Evolutionary conservation across 331 rosid species (phyloP), one percentile per base, ranked within the genome.

Genomic region (Erythrophleum ivorense): DNA sequence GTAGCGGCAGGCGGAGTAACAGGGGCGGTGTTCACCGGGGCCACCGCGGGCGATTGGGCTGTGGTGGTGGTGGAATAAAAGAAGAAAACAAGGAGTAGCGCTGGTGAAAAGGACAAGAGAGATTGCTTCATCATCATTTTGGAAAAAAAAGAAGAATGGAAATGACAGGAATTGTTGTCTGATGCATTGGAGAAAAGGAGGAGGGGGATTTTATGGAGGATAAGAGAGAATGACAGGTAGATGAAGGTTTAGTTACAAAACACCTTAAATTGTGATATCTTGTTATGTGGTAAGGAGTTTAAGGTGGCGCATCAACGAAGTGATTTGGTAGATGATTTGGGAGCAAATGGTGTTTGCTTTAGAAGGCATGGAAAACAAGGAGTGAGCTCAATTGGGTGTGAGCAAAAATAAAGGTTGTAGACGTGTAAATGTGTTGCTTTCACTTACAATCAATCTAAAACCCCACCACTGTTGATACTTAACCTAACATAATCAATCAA

Each of bases 21-120:
- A 3, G 84, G 78, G n/a, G 78, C 3, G 5, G 87, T 38, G 19
- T 77, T 54, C 9, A 57, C 13, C 0, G 91, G 88, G 3, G 87
- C 67, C 18, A 40, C 2, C 6, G 83, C 80, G 0, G 91, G 88
- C 16, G 87, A 49, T 53, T 88, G 88, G 2, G 88, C 87, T 54
- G 74, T 34, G 15, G 85, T 72, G 14, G 36, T 46, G 14, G 76
- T 31, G 50, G 78, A 80, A 63, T 59, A 78, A 29, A 76, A 33
- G 18, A 87, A 29, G 0, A 69, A 64, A 12, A 83, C 0, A 34
- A 82, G 24, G 0, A 82, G 16, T 40, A 85, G 45, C 60, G 78
- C 15, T 6, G 85, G 12, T 77, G 87, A 62, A n/a, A 73, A 81
- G 68, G 52, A 48, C 1, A 78, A 68, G 29, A 78, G 29, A 6